Percentiles rank a stretch among this genome's conserved stretches.
phyloP scores from a whole-genome alignment of 2,329 filamentous ascomycete genomes.

The Thelonectria blattea region DNA sequence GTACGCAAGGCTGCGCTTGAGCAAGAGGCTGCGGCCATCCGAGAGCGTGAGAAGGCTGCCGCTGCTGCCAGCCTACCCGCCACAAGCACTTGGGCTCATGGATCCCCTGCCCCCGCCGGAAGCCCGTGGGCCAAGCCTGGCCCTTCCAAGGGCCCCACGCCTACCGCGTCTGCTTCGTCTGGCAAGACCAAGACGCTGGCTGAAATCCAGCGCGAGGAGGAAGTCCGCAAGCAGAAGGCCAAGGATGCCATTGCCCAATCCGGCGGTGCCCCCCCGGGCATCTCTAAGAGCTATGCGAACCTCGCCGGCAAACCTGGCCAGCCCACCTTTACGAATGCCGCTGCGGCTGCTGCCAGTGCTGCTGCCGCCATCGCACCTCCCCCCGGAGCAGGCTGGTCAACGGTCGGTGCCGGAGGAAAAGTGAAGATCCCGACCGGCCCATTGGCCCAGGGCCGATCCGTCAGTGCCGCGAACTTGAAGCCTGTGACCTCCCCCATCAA shows the following conservation, averaged over 20 bases:
- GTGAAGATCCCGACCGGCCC: conserved; percentile 75
- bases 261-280: conserved; percentile 52
- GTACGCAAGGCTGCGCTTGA: conserved; percentile 80
- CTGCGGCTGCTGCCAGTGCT: conserved; percentile 46
- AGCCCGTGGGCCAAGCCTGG: conserved; percentile 73
- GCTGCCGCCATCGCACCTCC: conserved; percentile 48
- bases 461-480: conserved; percentile 53
- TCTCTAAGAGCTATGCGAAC: conserved; percentile 91
- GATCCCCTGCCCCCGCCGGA: conserved; percentile 71
- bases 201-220: conserved; percentile 97
- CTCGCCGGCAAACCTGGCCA: conserved; percentile 77
- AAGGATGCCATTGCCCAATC: conserved; percentile 57
- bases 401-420: conserved; percentile 92
- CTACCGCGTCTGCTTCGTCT: conserved; percentile 31
- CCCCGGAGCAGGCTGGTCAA: conserved; percentile 78
- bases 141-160: conserved; percentile 48
- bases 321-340: conserved; percentile 46
- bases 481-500: conserved; percentile 54
- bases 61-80: conserved; percentile 70
- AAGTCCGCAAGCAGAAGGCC: conserved; percentile 75
- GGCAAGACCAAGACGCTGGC: conserved; percentile 85
- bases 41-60: conserved; percentile 65
- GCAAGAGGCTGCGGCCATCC: conserved; percentile 70
- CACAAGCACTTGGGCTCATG: conserved; percentile 86
- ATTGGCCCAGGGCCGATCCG: conserved; percentile 54